Percentiles rank a stretch among this genome's conserved stretches.
Evolutionary conservation across 148 eudicot species (phyloP).

Genomic region (Fallopia convolvulus): DNA sequence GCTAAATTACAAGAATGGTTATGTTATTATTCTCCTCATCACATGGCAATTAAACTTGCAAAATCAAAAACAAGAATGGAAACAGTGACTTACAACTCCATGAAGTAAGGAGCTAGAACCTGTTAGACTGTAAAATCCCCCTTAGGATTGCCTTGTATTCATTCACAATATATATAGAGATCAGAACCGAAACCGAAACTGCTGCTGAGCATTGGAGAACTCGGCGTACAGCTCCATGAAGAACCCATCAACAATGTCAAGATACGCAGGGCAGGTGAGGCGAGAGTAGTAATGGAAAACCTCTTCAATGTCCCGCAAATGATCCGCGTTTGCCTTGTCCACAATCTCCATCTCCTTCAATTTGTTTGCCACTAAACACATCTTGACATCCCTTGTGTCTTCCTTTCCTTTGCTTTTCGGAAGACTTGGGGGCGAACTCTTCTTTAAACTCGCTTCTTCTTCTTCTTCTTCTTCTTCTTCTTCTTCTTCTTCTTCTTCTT

Average conservation of each 20-base stretch:
- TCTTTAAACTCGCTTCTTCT: not conserved
- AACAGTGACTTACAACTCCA: not conserved
- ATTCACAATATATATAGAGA: no score
- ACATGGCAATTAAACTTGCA: not conserved
- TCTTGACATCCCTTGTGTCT: not conserved
- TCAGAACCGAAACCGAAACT: no score
- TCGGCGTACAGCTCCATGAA: slow-evolving; percentile 42
- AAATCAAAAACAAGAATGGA: not conserved
- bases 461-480: no score
- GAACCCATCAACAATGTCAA: slow-evolving; percentile 56
- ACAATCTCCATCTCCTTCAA: slow-evolving; percentile 45
- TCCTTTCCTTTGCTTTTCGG: not conserved
- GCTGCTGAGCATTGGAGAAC: slow-evolving; percentile 12
- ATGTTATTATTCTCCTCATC: not conserved
- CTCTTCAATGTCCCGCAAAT: slow-evolving; percentile 49
- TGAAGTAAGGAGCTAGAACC: no score
- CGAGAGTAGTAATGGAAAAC: slow-evolving; percentile 46
- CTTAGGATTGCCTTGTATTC: no score
- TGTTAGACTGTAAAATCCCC: no score
- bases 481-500: slow-evolving; percentile 4
- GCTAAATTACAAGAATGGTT: not conserved
- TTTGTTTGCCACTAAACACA: slow-evolving; percentile 28
- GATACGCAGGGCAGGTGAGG: slow-evolving; percentile 45
- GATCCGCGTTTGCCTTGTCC: slow-evolving; percentile 36
- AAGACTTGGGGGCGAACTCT: not conserved